Percentiles rank a stretch among this genome's conserved stretches.
These are phyloP conservation scores for Narthecium ossifragum DNA, from an alignment of 106 monocot species.

Conservation along the genomic window DNA sequence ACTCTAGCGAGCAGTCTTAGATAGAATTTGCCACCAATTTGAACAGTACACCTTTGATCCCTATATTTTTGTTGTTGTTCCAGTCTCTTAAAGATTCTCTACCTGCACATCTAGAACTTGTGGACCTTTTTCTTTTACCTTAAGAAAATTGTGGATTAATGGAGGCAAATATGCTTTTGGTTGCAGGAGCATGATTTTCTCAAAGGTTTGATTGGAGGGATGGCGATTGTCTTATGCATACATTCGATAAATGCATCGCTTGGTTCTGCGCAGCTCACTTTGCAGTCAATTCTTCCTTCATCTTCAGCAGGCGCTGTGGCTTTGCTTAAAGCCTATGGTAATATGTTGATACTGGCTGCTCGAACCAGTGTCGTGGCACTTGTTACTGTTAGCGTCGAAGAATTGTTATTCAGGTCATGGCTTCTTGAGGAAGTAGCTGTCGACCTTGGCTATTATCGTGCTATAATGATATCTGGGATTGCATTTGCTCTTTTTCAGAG, in stretches of 20 bases:
- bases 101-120: too few species aligned
- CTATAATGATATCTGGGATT: constrained; percentile 67
- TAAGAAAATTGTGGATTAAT: too few species aligned
- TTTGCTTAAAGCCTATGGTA: constrained; percentile 45
- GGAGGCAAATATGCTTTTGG: neutral
- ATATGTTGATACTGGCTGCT: constrained; percentile 32
- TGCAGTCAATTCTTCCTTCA: constrained; percentile 22
- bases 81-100: too few species aligned
- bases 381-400: constrained; percentile 62
- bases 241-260: constrained; percentile 67
- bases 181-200: constrained; percentile 53
- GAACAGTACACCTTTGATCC: too few species aligned
- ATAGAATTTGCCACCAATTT: too few species aligned
- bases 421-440: constrained; percentile 71
- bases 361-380: constrained; percentile 42
- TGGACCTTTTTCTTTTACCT: too few species aligned
- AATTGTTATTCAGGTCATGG: constrained; percentile 90
- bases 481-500: constrained; percentile 71
- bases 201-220: constrained; percentile 68
- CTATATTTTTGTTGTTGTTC: too few species aligned
- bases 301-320: constrained; percentile 22
- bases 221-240: constrained; percentile 42
- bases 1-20: too few species aligned
- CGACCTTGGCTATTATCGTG: constrained; percentile 58
- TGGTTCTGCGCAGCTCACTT: constrained; percentile 48